These are phyloP conservation scores for Musa troglodytarum DNA, from an alignment of 176 grass and related monocot genomes.

Conservation along the genomic window DNA sequence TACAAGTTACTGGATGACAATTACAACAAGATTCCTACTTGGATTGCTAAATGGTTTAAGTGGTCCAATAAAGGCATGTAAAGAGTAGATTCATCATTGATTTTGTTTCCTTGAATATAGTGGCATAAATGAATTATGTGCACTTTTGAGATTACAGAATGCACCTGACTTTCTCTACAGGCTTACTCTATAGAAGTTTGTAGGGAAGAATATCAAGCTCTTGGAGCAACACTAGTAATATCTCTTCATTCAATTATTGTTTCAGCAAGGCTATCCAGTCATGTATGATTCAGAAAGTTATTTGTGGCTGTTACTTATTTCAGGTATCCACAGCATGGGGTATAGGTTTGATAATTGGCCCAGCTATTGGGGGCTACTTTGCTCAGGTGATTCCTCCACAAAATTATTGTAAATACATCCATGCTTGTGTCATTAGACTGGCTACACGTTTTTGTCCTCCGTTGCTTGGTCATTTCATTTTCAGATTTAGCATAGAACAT, in stretches of 20 bases:
- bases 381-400: conserved; percentile 33
- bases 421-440: background rate
- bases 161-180: conserved; percentile 25
- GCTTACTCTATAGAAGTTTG: conserved; percentile 65
- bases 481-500: background rate
- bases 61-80: conserved; percentile 50
- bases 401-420: background rate
- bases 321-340: conserved; percentile 46
- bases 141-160: background rate
- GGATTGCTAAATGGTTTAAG: conserved; percentile 40
- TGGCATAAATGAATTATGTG: background rate
- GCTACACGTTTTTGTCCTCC: background rate
- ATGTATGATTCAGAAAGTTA: background rate
- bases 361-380: conserved; percentile 59
- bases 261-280: background rate
- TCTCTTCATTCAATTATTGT: background rate
- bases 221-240: conserved; percentile 48
- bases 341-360: conserved; percentile 58
- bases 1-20: conserved; percentile 60
- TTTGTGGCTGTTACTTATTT: background rate
- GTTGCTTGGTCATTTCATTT: background rate
- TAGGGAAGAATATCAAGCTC: conserved; percentile 42
- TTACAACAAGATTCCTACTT: conserved; percentile 42
- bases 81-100: background rate
- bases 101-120: background rate